Base-by-base conservation (phyloP, 306 rosid species). In the Lathyrus oleraceus region DNA sequence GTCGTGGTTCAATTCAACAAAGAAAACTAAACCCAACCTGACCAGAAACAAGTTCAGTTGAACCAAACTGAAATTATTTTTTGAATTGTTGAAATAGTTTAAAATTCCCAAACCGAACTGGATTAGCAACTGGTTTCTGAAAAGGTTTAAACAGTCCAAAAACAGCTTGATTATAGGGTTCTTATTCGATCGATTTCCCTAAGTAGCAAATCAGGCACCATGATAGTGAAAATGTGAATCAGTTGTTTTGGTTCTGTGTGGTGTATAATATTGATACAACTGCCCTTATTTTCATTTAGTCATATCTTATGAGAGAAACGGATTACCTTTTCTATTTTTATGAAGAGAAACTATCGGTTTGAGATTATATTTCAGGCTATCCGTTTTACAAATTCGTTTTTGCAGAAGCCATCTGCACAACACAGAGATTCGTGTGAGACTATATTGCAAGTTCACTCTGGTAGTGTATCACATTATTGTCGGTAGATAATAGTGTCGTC, bases 371-470 rank as follows among this genome's bases (percentile, higher is more conserved):
- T 19, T 51, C 3, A 10, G 19, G 51, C 10, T 20, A 28, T 9
- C 28, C 7, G n/a, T 51, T 19, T 19, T 20, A 19, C 58, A 51
- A 51, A 19, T n/a, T 8, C 58, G 19, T 19, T 51, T 51, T 19
- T 19, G 23, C 23, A 16, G 11, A 48, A 48, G 11, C 21, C 54
- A 48, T 16, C 23, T 6, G 0, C 21, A 48, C 5, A 48, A 48
- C 1, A 48, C 54, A 48, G 54, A 48, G 16, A 13, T 12, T 43
- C 49, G 2, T 5, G 6, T 43, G 49, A 78, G 79, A 45, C 61
- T 35, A 75, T 70, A 60, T 78, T 75, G 76, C 65, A 60, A 67
- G 76, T 49, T 69, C 82, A 79, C 84, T 77, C 59, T 65, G 79
- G 72, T 59, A 23, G 42, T 20, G 21, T 52, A 52, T 52, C 30